Conservation (phyloP, 1,284 basidiomycete species). For the Pyrrhoderma noxium region DNA sequence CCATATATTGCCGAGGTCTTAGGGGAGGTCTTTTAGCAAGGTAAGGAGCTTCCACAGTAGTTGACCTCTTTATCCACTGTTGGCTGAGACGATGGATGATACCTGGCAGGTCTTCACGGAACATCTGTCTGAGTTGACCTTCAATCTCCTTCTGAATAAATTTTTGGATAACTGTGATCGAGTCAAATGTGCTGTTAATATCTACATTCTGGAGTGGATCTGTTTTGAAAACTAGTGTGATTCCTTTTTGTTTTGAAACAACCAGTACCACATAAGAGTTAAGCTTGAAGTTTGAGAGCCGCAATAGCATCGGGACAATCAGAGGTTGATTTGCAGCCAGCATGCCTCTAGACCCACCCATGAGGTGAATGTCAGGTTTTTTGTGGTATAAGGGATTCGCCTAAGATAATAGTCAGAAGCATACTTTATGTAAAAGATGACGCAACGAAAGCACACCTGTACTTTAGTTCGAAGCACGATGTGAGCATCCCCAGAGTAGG, state of each 20-base stretch:
- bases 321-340: constrained; percentile 89
- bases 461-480: constrained; percentile 95
- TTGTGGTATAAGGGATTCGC: constrained; percentile 94
- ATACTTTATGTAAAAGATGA: neutral
- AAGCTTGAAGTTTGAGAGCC: constrained; percentile 90
- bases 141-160: constrained; percentile 98
- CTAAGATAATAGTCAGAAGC: constrained; percentile 32
- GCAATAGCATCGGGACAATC: constrained; percentile 95
- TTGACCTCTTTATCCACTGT: constrained; percentile 73
- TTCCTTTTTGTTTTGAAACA: constrained; percentile 94
- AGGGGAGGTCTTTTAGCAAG: constrained; percentile 40
- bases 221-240: constrained; percentile 99
- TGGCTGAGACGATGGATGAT: constrained; percentile 97
- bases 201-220: constrained; percentile 98
- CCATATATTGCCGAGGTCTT: constrained; percentile 23
- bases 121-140: constrained; percentile 95
- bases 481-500: constrained; percentile 94
- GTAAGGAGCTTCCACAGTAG: constrained; percentile 78
- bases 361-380: constrained; percentile 73
- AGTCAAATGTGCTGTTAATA: constrained; percentile 97
- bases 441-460: constrained; percentile 52
- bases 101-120: constrained; percentile 91
- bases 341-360: constrained; percentile 73
- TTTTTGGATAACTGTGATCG: constrained; percentile 94
- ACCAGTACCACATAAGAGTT: constrained; percentile 97